These are phyloP conservation scores for Pseudogymnoascus sp. DNA, from an alignment of 2,329 filamentous ascomycete species.

Conservation along the genomic window DNA sequence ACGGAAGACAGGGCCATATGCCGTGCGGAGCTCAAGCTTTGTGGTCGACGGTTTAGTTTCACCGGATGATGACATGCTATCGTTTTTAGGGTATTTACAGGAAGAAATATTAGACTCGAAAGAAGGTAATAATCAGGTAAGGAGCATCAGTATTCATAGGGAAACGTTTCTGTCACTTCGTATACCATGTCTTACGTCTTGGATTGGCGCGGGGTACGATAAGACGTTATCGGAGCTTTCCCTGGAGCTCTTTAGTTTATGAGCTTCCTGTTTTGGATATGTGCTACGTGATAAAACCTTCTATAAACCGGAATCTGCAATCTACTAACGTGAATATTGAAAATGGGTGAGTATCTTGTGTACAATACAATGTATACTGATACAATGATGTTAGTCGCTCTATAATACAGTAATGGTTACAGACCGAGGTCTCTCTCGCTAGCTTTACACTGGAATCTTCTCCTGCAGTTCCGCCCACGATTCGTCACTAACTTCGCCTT, in stretches of 20 bases:
- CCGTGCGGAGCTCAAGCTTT: slow-evolving; percentile 38
- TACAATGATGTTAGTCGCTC: background rate
- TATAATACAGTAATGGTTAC: background rate
- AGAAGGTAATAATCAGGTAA: background rate
- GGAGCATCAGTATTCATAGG: background rate
- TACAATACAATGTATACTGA: background rate
- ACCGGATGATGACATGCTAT: slow-evolving; percentile 13
- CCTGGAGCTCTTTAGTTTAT: background rate
- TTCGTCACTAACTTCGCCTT: slow-evolving; percentile 44
- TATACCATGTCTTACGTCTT: background rate
- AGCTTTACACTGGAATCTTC: slow-evolving; percentile 38
- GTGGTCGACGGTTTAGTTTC: slow-evolving; percentile 23
- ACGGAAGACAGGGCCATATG: slow-evolving; percentile 38
- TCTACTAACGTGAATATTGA: background rate
- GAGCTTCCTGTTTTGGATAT: background rate
- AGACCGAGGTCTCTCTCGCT: background rate
- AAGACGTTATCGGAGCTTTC: background rate
- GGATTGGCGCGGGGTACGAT: background rate
- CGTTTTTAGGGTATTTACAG: background rate
- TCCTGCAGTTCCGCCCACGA: slow-evolving; percentile 47
- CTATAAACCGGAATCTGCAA: background rate
- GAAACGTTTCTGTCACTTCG: background rate
- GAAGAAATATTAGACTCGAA: background rate
- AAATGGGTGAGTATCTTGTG: background rate
- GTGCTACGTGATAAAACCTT: background rate